A percentile compares a stretch with the other conserved stretches of the same genome.
Conservation (phyloP, 352 stramenopile species). For the Phytophthora citricola region DNA sequence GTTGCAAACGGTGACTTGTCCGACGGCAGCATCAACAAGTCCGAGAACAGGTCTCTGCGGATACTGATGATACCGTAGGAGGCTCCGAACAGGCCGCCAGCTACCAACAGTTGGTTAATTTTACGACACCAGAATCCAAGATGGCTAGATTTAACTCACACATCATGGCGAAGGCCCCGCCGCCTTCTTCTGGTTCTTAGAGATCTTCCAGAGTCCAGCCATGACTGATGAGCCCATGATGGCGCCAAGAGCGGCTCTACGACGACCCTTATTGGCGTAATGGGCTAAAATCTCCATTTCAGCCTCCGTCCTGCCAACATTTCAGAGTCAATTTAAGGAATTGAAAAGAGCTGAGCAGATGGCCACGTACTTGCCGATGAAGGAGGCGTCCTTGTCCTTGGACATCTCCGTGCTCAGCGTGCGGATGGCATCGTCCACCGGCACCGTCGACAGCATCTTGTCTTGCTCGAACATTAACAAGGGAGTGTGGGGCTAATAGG, state of each 20-base stretch:
- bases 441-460: constrained; percentile 31
- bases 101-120: constrained; percentile 25
- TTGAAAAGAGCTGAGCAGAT: neutral
- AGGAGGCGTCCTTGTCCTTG: constrained; percentile 49
- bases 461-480: neutral
- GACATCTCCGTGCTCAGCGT: constrained; percentile 68
- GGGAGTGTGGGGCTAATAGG: constrained; percentile 11
- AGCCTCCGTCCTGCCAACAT: constrained; percentile 53
- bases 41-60: constrained; percentile 67
- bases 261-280: constrained; percentile 56
- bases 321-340: constrained; percentile 3
- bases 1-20: constrained; percentile 74
- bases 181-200: constrained; percentile 48
- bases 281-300: constrained; percentile 70
- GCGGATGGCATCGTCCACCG: constrained; percentile 69
- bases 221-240: constrained; percentile 43
- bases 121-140: neutral
- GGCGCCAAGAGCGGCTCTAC: constrained; percentile 50
- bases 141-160: constrained; percentile 36
- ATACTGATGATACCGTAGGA: constrained; percentile 78
- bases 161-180: constrained; percentile 42
- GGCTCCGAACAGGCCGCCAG: constrained; percentile 61
- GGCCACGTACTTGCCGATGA: constrained; percentile 64
- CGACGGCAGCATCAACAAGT: constrained; percentile 68
- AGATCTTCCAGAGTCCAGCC: constrained; percentile 49